These are phyloP conservation scores for Pseudocercospora fuligena DNA, from an alignment of 2,329 filamentous ascomycete species.

Conservation along the genomic window DNA sequence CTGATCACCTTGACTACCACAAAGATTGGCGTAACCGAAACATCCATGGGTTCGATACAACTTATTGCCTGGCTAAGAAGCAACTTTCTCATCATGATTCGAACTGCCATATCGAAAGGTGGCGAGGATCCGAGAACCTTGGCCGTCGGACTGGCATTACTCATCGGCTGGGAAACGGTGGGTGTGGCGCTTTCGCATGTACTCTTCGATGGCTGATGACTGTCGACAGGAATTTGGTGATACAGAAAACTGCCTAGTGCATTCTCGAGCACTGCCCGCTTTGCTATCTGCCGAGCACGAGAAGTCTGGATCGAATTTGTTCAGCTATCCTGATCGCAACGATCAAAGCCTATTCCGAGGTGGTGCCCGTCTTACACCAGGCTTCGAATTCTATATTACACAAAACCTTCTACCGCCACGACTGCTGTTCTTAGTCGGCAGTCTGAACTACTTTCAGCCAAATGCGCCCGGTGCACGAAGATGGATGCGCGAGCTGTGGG, in stretches of 20 bases:
- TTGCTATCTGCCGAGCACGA: neutral
- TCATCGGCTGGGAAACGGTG: conserved; percentile 12
- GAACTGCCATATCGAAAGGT: neutral
- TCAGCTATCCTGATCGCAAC: conserved; percentile 3
- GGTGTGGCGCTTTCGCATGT: neutral
- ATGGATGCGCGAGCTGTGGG: conserved; percentile 13
- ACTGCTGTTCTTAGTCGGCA: conserved; percentile 7
- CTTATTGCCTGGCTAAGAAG: conserved; percentile 11
- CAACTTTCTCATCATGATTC: conserved; percentile 10
- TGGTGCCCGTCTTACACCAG: neutral
- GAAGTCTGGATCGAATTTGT: neutral
- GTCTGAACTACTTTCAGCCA: conserved; percentile 4
- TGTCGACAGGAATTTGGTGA: conserved; percentile 8
- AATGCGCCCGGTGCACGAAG: neutral
- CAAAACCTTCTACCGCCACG: conserved; percentile 5
- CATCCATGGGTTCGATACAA: neutral
- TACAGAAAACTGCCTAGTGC: conserved; percentile 2
- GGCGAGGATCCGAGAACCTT: conserved; percentile 2
- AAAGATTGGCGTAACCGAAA: conserved; percentile 1
- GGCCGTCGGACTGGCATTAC: conserved; percentile 6
- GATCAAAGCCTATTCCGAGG: neutral
- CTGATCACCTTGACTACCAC: conserved; percentile 11
- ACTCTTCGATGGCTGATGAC: neutral
- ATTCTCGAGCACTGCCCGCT: conserved; percentile 2
- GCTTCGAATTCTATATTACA: conserved; percentile 6